Conservation (phyloP, 2,329 filamentous ascomycete genomes). For the Alternaria novae-zelandiae region DNA sequence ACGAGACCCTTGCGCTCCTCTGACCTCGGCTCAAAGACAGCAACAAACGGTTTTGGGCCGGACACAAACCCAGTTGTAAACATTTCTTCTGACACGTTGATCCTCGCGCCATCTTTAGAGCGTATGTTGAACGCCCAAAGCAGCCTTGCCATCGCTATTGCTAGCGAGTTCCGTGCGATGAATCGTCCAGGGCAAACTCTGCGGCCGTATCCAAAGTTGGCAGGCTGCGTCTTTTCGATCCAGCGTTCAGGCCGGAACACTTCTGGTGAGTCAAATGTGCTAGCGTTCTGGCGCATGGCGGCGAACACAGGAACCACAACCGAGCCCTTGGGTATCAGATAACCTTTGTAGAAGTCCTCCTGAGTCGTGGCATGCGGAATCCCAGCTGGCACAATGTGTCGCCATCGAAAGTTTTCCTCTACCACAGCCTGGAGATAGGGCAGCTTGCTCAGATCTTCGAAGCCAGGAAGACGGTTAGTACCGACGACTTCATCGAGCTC, state of each 20-base stretch:
- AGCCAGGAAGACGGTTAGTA: conserved; percentile 20
- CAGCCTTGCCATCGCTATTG: conserved; percentile 25
- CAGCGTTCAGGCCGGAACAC: conserved; percentile 47
- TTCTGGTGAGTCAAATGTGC: conserved; percentile 36
- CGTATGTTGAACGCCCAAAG: conserved; percentile 59
- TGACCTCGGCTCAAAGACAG: neutral
- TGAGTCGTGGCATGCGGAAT: conserved; percentile 54
- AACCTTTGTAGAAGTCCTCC: conserved; percentile 57
- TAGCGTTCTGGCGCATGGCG: conserved; percentile 40
- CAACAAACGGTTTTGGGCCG: conserved; percentile 26
- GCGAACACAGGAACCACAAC: conserved; percentile 43
- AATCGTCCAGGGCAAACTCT: conserved; percentile 51
- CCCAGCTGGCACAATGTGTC: conserved; percentile 48
- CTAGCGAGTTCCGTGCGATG: conserved; percentile 37
- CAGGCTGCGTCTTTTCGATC: conserved; percentile 21
- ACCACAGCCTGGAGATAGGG: conserved; percentile 38
- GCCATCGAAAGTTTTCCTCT: conserved; percentile 41
- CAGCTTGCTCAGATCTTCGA: conserved; percentile 29
- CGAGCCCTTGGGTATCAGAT: conserved; percentile 53
- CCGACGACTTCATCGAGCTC: conserved; percentile 30
- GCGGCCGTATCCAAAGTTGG: conserved; percentile 58
- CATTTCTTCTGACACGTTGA: conserved; percentile 27
- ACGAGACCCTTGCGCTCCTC: neutral
- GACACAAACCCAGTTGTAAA: conserved; percentile 30
- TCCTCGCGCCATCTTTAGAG: neutral